Conservation (phyloP, 441 rosid genomes). For the Aquilaria agallochum region DNA sequence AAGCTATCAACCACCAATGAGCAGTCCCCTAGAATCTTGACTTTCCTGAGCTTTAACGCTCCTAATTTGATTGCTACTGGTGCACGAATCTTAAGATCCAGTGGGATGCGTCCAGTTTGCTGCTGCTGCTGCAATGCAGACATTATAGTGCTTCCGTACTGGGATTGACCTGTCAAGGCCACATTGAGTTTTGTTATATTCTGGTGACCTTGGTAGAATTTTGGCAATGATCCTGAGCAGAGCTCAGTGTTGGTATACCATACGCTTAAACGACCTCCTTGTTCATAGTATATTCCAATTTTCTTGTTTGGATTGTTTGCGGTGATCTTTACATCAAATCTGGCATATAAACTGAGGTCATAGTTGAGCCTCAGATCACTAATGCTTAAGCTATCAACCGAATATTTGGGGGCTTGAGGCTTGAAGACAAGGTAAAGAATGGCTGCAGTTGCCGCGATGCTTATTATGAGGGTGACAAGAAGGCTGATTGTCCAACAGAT, state of each 20-base stretch:
- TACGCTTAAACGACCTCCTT: conserved; percentile 44
- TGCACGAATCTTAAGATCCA: conserved; percentile 48
- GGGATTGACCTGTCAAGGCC: conserved; percentile 33
- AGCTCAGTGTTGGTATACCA: conserved; percentile 45
- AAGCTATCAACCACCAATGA: conserved; percentile 56
- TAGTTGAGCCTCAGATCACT: conserved; percentile 44
- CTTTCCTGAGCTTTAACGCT: conserved; percentile 43
- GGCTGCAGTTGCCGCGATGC: conserved; percentile 27
- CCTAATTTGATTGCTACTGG: conserved; percentile 49
- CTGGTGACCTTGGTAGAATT: conserved; percentile 57
- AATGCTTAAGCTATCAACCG: conserved; percentile 40
- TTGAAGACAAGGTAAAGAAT: conserved; percentile 46
- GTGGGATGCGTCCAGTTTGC: conserved; percentile 46
- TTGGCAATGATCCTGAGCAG: conserved; percentile 48
- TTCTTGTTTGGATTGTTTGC: conserved; percentile 56
- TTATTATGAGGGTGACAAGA: conserved; percentile 26
- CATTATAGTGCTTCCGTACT: conserved; percentile 42
- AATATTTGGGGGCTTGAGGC: conserved; percentile 46
- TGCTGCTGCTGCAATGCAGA: conserved; percentile 57
- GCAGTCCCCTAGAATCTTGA: conserved; percentile 47
- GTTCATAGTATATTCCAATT: conserved; percentile 53
- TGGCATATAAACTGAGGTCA: conserved; percentile 42
- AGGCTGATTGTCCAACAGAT: conserved; percentile 42
- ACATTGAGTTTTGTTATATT: conserved; percentile 47
- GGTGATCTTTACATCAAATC: conserved; percentile 46